These are phyloP conservation scores for Blastobotrys americana DNA, from an alignment of 805 yeast species.

Conservation along the genomic window DNA sequence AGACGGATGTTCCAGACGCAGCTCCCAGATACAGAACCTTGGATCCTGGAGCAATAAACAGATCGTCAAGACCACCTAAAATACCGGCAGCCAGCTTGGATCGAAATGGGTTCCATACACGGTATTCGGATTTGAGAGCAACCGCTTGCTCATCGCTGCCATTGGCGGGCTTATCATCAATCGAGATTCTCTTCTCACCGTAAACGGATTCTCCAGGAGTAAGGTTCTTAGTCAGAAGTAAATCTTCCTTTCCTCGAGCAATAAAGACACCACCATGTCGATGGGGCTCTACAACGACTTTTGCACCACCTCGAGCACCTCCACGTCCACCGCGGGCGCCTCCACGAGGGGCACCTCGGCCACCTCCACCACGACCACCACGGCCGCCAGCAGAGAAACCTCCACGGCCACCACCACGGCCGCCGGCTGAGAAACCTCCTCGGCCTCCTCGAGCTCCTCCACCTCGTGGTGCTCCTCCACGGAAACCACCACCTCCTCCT, in stretches of 20 bases:
- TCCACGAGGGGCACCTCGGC: conserved; percentile 48
- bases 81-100: conserved; percentile 99
- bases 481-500: conserved; percentile 28
- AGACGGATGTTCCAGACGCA: conserved; percentile 98
- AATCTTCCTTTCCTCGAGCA: conserved; percentile 99
- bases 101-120: conserved; percentile 99
- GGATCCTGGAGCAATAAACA: conserved; percentile 96
- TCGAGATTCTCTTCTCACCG: conserved; percentile 93
- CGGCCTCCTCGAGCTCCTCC: conserved; percentile 36
- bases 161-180: conserved; percentile 78
- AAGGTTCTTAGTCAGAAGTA: conserved; percentile 90
- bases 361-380: conserved; percentile 46
- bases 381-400: conserved; percentile 36
- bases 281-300: conserved; percentile 96
- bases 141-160: conserved; percentile 14
- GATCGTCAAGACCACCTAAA: conserved; percentile 98
- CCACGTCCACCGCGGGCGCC: conserved; percentile 52
- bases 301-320: conserved; percentile 66
- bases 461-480: conserved; percentile 13
- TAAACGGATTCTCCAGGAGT: conserved; percentile 99
- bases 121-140: conserved; percentile 91
- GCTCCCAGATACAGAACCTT: conserved; percentile 98
- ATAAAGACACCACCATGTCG: conserved; percentile 97
- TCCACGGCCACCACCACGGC: conserved; percentile 36
- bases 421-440: conserved; percentile 34